Conservation (phyloP, 2,329 filamentous ascomycete species). For the Diaporthe sp. region DNA sequence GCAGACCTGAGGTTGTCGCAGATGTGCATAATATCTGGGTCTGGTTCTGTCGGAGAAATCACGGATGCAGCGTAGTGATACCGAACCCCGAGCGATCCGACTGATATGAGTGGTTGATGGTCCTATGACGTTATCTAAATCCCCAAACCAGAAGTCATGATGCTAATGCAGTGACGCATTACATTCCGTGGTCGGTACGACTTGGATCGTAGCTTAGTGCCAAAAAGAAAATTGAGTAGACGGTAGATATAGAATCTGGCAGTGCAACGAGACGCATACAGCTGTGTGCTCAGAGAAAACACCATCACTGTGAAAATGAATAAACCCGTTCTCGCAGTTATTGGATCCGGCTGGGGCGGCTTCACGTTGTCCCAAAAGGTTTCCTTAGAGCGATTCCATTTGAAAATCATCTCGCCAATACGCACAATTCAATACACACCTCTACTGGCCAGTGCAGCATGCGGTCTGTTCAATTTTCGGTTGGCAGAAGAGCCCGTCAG, state of each 20-base stretch:
- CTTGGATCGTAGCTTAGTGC: neutral
- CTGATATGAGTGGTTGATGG: neutral
- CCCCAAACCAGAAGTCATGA: constrained; percentile 20
- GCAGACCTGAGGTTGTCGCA: neutral
- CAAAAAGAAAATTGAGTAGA: neutral
- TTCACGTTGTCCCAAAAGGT: constrained; percentile 54
- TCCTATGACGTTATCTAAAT: constrained; percentile 23
- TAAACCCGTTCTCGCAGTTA: constrained; percentile 45
- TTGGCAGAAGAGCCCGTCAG: constrained; percentile 60
- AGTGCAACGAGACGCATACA: neutral
- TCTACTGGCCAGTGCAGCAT: constrained; percentile 59
- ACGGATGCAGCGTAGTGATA: neutral
- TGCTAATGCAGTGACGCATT: constrained; percentile 8
- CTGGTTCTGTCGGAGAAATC: neutral
- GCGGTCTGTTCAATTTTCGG: constrained; percentile 59
- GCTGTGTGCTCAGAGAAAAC: neutral
- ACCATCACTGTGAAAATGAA: neutral
- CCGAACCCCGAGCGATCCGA: constrained; percentile 28
- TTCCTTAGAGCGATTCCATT: constrained; percentile 52
- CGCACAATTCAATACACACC: constrained; percentile 60
- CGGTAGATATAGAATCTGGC: too few species aligned
- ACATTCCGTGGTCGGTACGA: neutral
- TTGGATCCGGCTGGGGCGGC: constrained; percentile 57
- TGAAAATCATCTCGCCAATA: constrained; percentile 57
- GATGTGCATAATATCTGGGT: neutral